phyloP scores from a whole-genome alignment of 345 rosid genomes.

The Eucalyptus decipiens region DNA sequence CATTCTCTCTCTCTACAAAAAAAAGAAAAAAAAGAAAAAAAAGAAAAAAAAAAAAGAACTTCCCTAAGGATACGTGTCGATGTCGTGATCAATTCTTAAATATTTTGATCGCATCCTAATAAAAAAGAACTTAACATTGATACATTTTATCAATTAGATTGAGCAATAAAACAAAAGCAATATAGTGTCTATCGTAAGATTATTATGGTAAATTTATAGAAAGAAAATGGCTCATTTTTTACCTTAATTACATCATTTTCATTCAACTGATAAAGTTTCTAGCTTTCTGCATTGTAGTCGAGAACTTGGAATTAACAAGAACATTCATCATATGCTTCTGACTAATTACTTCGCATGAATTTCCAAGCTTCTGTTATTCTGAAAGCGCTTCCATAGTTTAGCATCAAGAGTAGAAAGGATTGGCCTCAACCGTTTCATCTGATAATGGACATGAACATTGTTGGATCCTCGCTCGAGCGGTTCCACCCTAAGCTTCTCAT shows the following conservation, averaged over 20 bases:
- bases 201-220: background rate
- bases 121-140: background rate
- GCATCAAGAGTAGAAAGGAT: too few relatives aligned
- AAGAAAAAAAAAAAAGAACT: too few relatives aligned
- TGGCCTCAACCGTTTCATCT: too few relatives aligned
- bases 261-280: background rate
- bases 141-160: background rate
- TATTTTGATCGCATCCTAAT: too few relatives aligned
- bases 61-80: rapidly evolving
- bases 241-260: background rate
- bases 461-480: too few relatives aligned
- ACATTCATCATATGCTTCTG: rapidly evolving
- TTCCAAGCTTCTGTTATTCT: background rate
- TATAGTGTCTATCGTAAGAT: too few relatives aligned
- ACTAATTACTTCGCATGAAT: background rate
- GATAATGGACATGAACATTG: too few relatives aligned
- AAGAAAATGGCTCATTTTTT: background rate
- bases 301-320: background rate
- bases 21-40: too few relatives aligned
- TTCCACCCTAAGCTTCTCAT: too few relatives aligned
- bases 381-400: background rate
- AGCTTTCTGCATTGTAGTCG: background rate
- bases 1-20: too few relatives aligned
- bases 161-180: background rate
- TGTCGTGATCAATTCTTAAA: too few relatives aligned